Evolutionary conservation across 306 rosid genomes (phyloP).

Genomic region (Potentilla sterilis): DNA sequence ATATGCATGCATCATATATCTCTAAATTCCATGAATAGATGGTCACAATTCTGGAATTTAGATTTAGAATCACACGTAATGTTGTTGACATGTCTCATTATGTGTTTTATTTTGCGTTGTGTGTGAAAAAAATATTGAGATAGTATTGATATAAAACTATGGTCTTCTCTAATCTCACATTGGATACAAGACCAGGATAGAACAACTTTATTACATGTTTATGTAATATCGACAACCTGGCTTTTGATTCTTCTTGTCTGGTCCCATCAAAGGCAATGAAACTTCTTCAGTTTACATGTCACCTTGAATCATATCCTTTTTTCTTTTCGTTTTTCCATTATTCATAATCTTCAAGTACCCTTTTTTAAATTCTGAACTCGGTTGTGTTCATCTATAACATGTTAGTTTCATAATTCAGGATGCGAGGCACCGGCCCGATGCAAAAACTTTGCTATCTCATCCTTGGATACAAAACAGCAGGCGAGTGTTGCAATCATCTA

Average conservation of each 20-base stretch:
- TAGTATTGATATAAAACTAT: no score
- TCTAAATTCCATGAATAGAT: not conserved
- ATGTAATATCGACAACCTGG: not conserved
- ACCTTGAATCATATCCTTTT: not conserved
- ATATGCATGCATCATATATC: not conserved
- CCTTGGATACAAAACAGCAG: slow-evolving; percentile 90
- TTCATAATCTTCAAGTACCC: not conserved
- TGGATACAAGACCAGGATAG: not conserved
- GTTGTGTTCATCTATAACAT: slow-evolving; percentile 10
- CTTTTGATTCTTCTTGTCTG: slow-evolving; percentile 1
- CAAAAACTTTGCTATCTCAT: slow-evolving; percentile 89
- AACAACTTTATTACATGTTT: not conserved
- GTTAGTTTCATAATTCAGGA: slow-evolving; percentile 58
- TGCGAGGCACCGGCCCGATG: slow-evolving; percentile 99
- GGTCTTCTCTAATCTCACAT: not conserved
- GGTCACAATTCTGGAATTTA: not conserved
- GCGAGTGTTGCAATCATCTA: slow-evolving; percentile 86
- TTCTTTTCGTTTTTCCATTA: not conserved
- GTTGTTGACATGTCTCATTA: not conserved
- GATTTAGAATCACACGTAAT: not conserved
- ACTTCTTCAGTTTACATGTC: not conserved
- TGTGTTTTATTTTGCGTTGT: not conserved
- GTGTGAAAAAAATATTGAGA: not conserved
- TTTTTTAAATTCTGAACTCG: slow-evolving; percentile 3
- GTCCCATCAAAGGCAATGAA: not conserved